Percentiles rank a stretch among this genome's conserved stretches.
These are phyloP conservation scores for Candida insectorum DNA, from an alignment of 805 yeast genomes.

Conservation along the genomic window DNA sequence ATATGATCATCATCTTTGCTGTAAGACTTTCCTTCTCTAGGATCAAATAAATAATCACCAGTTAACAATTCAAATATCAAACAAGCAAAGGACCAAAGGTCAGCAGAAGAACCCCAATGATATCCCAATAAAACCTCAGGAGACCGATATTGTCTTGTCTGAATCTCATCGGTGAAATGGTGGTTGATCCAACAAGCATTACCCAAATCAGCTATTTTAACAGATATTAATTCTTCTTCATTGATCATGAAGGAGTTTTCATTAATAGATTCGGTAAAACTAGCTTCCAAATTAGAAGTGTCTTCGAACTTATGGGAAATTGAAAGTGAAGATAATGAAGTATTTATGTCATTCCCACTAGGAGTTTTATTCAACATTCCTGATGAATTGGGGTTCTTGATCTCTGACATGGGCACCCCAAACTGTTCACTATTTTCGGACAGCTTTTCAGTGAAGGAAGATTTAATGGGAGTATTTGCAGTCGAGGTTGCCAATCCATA, in stretches of 20 bases:
- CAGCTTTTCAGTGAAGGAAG: slow-evolving; percentile 9
- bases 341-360: slow-evolving; percentile 24
- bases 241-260: slow-evolving; percentile 19
- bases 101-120: slow-evolving; percentile 93
- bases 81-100: slow-evolving; percentile 96
- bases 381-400: slow-evolving; percentile 9
- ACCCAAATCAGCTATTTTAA: slow-evolving; percentile 68
- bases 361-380: slow-evolving; percentile 4
- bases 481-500: slow-evolving; percentile 36
- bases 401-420: slow-evolving; percentile 16
- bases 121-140: slow-evolving; percentile 70
- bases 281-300: slow-evolving; percentile 7
- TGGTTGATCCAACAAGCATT: slow-evolving; percentile 63
- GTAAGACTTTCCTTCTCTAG: slow-evolving; percentile 72
- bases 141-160: slow-evolving; percentile 64
- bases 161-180: slow-evolving; percentile 67
- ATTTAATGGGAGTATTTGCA: slow-evolving; percentile 36
- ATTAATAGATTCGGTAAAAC: slow-evolving; percentile 10
- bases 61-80: slow-evolving; percentile 85
- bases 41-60: slow-evolving; percentile 93
- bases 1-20: slow-evolving; percentile 92
- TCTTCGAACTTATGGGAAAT: slow-evolving; percentile 21
- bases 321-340: slow-evolving; percentile 42
- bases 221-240: slow-evolving; percentile 56
- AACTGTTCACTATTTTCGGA: slow-evolving; percentile 9